Percentiles rank a stretch among this genome's conserved stretches.
Conservation (phyloP, 805 yeast species). For the Kluyveromyces siamensis region DNA sequence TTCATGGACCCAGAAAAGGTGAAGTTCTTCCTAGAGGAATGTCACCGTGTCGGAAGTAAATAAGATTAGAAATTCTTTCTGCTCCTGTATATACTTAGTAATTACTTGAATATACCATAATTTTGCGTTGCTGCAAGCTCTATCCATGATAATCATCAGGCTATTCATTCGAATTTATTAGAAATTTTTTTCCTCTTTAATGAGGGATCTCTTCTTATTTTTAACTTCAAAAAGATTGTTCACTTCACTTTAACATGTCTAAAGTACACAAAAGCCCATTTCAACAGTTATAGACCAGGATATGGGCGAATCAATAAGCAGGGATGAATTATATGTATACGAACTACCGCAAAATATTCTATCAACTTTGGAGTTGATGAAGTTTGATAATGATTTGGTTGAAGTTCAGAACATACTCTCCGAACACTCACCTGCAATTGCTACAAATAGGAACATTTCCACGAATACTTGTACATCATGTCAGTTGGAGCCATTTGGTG, state of each 20-base stretch:
- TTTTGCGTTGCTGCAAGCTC: background rate
- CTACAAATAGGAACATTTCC: conserved; percentile 1
- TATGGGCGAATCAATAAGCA: conserved; percentile 9
- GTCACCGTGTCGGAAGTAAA: conserved; percentile 61
- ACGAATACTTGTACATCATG: background rate
- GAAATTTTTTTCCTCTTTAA: no score
- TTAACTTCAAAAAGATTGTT: background rate
- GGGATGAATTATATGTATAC: conserved; percentile 41
- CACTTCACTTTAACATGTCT: background rate
- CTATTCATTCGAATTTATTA: no score
- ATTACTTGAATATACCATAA: background rate
- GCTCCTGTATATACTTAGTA: background rate
- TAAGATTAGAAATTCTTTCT: background rate
- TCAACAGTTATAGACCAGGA: background rate
- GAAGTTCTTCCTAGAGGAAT: conserved; percentile 75
- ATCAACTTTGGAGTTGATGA: conserved; percentile 41
- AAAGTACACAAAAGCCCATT: no score
- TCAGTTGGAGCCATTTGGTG: conserved; percentile 6
- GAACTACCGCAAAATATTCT: conserved; percentile 34
- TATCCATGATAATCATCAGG: no score
- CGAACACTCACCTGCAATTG: background rate
- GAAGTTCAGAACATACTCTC: conserved; percentile 16
- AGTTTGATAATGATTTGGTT: conserved; percentile 45
- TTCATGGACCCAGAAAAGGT: conserved; percentile 92
- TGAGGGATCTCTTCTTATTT: no score